These are phyloP conservation scores for Angomonas deanei DNA, from an alignment of 208 protist species.

Conservation along the genomic window DNA sequence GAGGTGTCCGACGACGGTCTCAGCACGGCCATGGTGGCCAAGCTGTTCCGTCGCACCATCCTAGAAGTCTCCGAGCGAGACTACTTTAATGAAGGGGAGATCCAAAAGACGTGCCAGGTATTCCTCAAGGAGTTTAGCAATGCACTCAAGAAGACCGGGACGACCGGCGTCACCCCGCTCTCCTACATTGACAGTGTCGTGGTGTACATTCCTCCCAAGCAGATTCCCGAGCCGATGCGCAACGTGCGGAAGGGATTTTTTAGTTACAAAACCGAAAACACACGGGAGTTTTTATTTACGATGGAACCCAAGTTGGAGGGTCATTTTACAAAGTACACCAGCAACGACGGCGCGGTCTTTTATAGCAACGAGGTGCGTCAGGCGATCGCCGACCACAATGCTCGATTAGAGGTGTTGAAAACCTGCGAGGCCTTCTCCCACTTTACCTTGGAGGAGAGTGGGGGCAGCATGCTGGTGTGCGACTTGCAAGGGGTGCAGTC, in stretches of 20 bases:
- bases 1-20: constrained; percentile 25
- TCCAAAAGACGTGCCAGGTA: constrained; percentile 39
- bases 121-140: constrained; percentile 34
- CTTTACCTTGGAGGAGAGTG: constrained; percentile 38
- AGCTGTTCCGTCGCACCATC: constrained; percentile 42
- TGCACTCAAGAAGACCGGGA: neutral
- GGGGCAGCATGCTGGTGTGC: constrained; percentile 32
- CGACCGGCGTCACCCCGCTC: neutral
- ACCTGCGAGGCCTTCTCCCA: constrained; percentile 64
- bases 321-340: constrained; percentile 64
- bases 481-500: constrained; percentile 51
- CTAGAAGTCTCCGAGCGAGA: constrained; percentile 27
- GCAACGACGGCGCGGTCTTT: constrained; percentile 47
- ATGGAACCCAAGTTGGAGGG: constrained; percentile 55
- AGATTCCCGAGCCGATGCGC: constrained; percentile 20
- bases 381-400: neutral
- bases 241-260: constrained; percentile 27
- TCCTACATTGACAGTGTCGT: constrained; percentile 46
- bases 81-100: constrained; percentile 42
- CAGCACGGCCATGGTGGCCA: constrained; percentile 33
- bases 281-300: constrained; percentile 29
- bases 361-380: constrained; percentile 12
- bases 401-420: constrained; percentile 8
- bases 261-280: constrained; percentile 26
- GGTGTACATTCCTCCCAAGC: constrained; percentile 15